These are phyloP conservation scores for Aurantiochytrium sp. DNA, from an alignment of 108 stramenopile species.

Conservation along the genomic window DNA sequence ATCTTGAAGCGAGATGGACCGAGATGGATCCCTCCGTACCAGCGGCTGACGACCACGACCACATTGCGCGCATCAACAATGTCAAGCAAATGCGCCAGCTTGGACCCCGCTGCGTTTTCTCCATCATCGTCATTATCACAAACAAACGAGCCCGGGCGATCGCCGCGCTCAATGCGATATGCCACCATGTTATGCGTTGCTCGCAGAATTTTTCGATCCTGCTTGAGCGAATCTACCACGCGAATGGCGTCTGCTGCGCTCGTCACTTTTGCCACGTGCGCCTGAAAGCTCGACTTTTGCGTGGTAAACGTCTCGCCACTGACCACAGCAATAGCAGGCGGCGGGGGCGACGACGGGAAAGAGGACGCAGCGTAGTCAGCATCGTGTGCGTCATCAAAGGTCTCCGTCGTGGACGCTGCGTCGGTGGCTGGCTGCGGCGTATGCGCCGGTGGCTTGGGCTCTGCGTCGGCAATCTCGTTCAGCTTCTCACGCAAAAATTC, in stretches of 20 bases:
- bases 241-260: constrained; percentile 57
- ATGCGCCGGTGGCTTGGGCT: background rate
- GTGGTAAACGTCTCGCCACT: constrained; percentile 35
- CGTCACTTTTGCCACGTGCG: constrained; percentile 50
- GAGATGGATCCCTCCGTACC: constrained; percentile 62
- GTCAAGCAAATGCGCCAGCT: constrained; percentile 65
- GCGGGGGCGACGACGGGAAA: constrained; percentile 29
- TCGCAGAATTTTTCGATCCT: constrained; percentile 54
- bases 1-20: constrained; percentile 77
- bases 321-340: constrained; percentile 38
- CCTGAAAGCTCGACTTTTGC: constrained; percentile 57
- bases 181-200: constrained; percentile 80
- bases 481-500: constrained; percentile 45
- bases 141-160: background rate
- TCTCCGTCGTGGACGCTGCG: background rate
- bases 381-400: constrained; percentile 31
- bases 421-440: background rate
- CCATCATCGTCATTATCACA: constrained; percentile 88
- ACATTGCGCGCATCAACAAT: constrained; percentile 63
- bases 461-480: background rate
- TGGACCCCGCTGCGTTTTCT: constrained; percentile 69
- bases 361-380: constrained; percentile 33
- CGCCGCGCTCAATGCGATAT: constrained; percentile 51
- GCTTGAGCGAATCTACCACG: constrained; percentile 46
- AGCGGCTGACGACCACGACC: constrained; percentile 69